A percentile compares a stretch with the other conserved stretches of the same genome.
phyloP scores from a whole-genome alignment of 768 basidiomycete genomes.

The Hypholoma sublateritium region DNA sequence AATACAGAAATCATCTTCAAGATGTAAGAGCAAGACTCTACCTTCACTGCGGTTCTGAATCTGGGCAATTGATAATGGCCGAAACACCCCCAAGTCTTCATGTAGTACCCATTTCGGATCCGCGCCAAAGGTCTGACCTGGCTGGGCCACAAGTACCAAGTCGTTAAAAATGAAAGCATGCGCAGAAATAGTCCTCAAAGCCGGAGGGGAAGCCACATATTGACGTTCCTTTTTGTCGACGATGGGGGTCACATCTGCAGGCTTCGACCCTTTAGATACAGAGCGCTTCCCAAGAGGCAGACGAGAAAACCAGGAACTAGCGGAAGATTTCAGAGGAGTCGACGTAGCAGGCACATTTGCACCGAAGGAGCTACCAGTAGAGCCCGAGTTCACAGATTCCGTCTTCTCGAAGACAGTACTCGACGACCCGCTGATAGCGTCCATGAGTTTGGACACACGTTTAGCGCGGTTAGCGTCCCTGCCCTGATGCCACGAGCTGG shows the following conservation, averaged over 20 bases:
- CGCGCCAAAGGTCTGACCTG: conserved; percentile 19
- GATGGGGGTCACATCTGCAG: neutral
- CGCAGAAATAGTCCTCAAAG: conserved; percentile 20
- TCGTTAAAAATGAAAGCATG: conserved; percentile 65
- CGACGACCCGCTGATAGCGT: conserved; percentile 43
- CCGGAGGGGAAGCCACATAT: neutral
- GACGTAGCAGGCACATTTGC: conserved; percentile 12
- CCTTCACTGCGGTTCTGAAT: conserved; percentile 16
- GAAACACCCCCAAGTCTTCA: conserved; percentile 41
- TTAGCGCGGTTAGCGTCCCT: conserved; percentile 13
- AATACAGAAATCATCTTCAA: neutral
- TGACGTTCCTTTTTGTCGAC: neutral
- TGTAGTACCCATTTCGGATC: conserved; percentile 25
- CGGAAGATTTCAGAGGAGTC: conserved; percentile 15
- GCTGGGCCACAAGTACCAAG: conserved; percentile 57
- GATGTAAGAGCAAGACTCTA: conserved; percentile 2
- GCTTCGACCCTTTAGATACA: conserved; percentile 15
- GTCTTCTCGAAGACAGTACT: conserved; percentile 43
- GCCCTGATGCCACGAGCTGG: conserved; percentile 8
- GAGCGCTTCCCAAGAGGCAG: conserved; percentile 23
- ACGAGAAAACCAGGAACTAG: conserved; percentile 24
- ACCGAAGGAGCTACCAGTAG: conserved; percentile 15
- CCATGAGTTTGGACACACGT: conserved; percentile 32
- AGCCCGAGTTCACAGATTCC: conserved; percentile 34
- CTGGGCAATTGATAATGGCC: conserved; percentile 43